These are phyloP conservation scores for Juncus effusus DNA, from an alignment of 176 grass and related monocot genomes.

Conservation along the genomic window DNA sequence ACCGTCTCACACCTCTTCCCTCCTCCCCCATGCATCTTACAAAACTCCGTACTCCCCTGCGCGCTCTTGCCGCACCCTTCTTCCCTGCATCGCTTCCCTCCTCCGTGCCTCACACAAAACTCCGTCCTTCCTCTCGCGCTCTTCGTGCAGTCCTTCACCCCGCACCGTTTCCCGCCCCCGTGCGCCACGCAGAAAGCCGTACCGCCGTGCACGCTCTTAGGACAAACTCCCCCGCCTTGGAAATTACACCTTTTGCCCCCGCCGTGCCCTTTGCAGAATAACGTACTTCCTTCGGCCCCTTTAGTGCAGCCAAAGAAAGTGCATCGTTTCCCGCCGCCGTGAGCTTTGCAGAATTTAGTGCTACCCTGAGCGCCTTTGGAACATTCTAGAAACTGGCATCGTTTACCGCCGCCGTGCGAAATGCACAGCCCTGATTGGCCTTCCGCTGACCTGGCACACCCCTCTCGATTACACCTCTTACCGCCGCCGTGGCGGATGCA, in stretches of 20 bases:
- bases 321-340: conserved; percentile 94
- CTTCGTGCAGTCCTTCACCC: conserved; percentile 53
- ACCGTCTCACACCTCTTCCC: conserved; percentile 68
- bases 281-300: conserved; percentile 91
- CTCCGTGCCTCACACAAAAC: conserved; percentile 87
- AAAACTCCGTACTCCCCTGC: conserved; percentile 76
- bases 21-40: conserved; percentile 74
- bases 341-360: conserved; percentile 86
- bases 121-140: conserved; percentile 85
- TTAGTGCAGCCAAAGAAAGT: conserved; percentile 81
- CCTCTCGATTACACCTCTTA: conserved; percentile 77
- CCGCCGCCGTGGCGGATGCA: conserved; percentile 96
- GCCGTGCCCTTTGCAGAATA: conserved; percentile 79
- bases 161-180: conserved; percentile 88
- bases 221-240: conserved; percentile 70
- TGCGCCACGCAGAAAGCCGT: conserved; percentile 79
- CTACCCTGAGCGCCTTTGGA: conserved; percentile 84
- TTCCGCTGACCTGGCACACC: conserved; percentile 86
- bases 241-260: conserved; percentile 88
- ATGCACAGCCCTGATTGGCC: conserved; percentile 91
- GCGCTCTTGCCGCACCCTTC: conserved; percentile 68
- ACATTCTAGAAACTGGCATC: conserved; percentile 76
- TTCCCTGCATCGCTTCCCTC: conserved; percentile 66
- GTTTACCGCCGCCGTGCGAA: conserved; percentile 80
- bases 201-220: conserved; percentile 86